Percentiles rank a stretch among this genome's conserved stretches.
These are phyloP conservation scores for Picea abies DNA, from an alignment of 83 land plant genomes.

Conservation along the genomic window DNA sequence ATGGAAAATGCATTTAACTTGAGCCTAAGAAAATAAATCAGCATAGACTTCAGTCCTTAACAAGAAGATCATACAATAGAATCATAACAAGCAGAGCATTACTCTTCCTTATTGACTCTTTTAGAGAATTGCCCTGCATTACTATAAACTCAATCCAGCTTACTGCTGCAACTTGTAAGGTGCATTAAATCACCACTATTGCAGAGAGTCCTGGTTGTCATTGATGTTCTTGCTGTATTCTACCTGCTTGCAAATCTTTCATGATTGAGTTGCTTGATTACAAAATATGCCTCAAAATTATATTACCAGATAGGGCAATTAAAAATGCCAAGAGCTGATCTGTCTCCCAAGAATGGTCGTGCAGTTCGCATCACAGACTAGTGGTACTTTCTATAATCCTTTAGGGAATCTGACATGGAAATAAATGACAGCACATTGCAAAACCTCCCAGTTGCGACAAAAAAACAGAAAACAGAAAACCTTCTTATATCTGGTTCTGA, in stretches of 20 bases:
- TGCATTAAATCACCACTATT: conserved; percentile 4
- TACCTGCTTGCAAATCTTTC: neutral
- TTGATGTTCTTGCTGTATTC: neutral
- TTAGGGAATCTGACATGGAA: neutral
- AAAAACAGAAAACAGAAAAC: neutral
- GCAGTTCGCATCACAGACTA: neutral
- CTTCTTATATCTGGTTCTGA: conserved; percentile 4
- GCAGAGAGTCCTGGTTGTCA: neutral
- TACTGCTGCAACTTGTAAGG: conserved; percentile 8
- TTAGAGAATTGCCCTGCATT: neutral
- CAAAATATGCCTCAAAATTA: conserved; percentile 6
- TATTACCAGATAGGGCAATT: neutral
- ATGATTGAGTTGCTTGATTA: neutral
- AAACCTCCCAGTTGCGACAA: neutral
- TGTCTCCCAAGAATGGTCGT: neutral
- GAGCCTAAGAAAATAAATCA: neutral
- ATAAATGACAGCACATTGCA: neutral
- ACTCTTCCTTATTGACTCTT: neutral
- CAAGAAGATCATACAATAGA: neutral
- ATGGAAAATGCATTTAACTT: neutral
- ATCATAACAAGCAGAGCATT: neutral
- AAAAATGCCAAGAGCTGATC: conserved; percentile 4
- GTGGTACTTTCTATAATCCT: neutral
- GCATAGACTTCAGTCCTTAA: neutral
- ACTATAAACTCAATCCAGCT: neutral